Percentiles rank a stretch among this genome's conserved stretches.
Evolutionary conservation across 805 yeast genomes (phyloP).

Genomic region (Metschnikowia vanudenii): DNA sequence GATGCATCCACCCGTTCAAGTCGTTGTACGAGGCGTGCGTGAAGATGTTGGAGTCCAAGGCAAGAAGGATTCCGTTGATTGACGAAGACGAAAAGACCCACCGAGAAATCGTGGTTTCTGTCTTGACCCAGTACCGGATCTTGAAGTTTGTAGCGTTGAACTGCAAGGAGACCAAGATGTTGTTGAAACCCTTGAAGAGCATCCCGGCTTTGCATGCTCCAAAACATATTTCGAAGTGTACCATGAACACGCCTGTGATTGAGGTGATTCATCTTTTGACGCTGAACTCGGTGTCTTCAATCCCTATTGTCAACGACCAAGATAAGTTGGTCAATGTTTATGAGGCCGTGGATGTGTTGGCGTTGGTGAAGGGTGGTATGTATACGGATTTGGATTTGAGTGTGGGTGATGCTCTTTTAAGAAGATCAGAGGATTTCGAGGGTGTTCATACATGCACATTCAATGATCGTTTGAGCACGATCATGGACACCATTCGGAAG

Average conservation of each 20-base stretch:
- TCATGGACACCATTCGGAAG: constrained; percentile 89
- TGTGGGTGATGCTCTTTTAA: constrained; percentile 93
- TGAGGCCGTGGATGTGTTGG: constrained; percentile 93
- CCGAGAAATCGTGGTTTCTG: constrained; percentile 92
- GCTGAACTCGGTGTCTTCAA: constrained; percentile 78
- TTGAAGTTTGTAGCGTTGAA: constrained; percentile 92
- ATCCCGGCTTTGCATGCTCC: constrained; percentile 60
- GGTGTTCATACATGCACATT: constrained; percentile 96
- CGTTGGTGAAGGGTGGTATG: constrained; percentile 90
- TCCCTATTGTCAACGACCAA: constrained; percentile 86
- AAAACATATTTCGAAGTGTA: constrained; percentile 66
- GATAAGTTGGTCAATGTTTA: constrained; percentile 76
- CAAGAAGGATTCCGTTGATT: constrained; percentile 90
- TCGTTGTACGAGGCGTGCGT: constrained; percentile 90
- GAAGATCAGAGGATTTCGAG: constrained; percentile 93
- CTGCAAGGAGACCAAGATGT: constrained; percentile 88
- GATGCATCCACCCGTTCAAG: constrained; percentile 86
- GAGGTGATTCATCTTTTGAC: constrained; percentile 86
- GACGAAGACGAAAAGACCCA: constrained; percentile 92
- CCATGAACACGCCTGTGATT: constrained; percentile 88
- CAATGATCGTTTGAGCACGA: constrained; percentile 80
- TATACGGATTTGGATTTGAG: constrained; percentile 85
- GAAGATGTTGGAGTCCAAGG: constrained; percentile 82
- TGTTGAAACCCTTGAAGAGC: constrained; percentile 71
- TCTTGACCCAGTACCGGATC: constrained; percentile 93